A percentile compares a stretch with the other conserved stretches of the same genome.
Evolutionary conservation across 2,329 filamentous ascomycete genomes (phyloP).

Genomic region (Clarireedia homoeocarpa): DNA sequence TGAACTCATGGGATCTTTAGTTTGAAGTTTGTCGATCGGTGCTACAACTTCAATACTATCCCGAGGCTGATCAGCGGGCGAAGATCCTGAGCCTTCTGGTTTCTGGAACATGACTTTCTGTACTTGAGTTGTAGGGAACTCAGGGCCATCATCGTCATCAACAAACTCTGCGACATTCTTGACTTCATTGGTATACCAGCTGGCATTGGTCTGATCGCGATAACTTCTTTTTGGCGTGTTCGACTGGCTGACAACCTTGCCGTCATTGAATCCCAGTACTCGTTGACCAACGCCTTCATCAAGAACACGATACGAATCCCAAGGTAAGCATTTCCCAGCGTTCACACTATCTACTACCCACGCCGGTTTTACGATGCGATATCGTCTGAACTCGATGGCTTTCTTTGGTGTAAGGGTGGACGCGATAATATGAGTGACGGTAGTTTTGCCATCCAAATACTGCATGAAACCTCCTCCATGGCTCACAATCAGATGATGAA

Average conservation of each 20-base stretch:
- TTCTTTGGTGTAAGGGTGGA: slow-evolving; percentile 90
- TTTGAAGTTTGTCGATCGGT: background rate
- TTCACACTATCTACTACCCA: slow-evolving; percentile 89
- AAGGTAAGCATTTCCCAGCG: slow-evolving; percentile 74
- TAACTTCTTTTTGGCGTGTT: slow-evolving; percentile 59
- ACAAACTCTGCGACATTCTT: slow-evolving; percentile 36
- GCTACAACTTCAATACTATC: slow-evolving; percentile 5
- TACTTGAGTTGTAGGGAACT: slow-evolving; percentile 21
- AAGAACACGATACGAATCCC: slow-evolving; percentile 76
- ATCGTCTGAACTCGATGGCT: slow-evolving; percentile 74
- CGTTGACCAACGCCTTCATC: slow-evolving; percentile 81
- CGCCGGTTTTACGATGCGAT: slow-evolving; percentile 87
- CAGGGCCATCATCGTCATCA: slow-evolving; percentile 35
- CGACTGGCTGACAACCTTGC: slow-evolving; percentile 58
- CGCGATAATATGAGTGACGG: slow-evolving; percentile 92
- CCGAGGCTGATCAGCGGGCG: background rate
- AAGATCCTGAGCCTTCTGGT: background rate
- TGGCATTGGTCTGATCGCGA: slow-evolving; percentile 69
- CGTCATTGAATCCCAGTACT: slow-evolving; percentile 55
- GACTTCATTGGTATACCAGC: slow-evolving; percentile 75
- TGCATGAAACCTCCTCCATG: slow-evolving; percentile 95
- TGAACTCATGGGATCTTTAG: slow-evolving; percentile 10
- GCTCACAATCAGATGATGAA: slow-evolving; percentile 80
- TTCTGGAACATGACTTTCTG: slow-evolving; percentile 11
- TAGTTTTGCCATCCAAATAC: slow-evolving; percentile 90